Evolutionary conservation across 345 rosid genomes (phyloP), one percentile per base, ranked within the genome.

Genomic region (Viola odorata): DNA sequence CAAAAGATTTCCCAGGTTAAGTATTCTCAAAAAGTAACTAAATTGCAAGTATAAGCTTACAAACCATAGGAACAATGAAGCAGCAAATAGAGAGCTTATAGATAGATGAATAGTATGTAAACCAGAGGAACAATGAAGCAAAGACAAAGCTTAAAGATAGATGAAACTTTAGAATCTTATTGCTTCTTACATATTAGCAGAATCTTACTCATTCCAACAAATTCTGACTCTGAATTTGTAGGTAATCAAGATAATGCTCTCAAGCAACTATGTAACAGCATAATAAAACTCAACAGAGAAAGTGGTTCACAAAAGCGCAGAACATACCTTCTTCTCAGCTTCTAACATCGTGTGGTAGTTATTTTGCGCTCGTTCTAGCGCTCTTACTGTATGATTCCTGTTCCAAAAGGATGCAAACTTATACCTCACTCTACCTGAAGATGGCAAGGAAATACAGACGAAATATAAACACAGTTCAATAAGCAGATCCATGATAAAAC

Each of bases 331-430:
- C 83, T 88, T 94, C 69, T 94, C 97, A 61, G 82, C 91, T 76
- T 88, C 97, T 68, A 90, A 61, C 81, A 82, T 84, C 52, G 68
- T 76, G 66, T 79, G 87, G 69, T 84, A 84, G 63, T 84, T 81
- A 69, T 84, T 90, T 47, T 71, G 77, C 48, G 82, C 69, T 58
- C 97, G 96, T 69, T 87, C 91, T 74, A 92, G 78, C 66, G 84
- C 85, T 80, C 89, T 84, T 51, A 84, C 61, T 37, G 96, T 80
- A 77, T 89, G 95, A 80, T 94, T 90, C 85, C 97, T 87, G 84
- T 94, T 94, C 99, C 99, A 90, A 81, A 94, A 94, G 45, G 99
- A 94, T 57, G 97, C 99, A 81, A 94, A 94, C 76, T 89, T 94
- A 83, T 94, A 94, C 79, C 99, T 85, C 82, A 90, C 97, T 81